Evolutionary conservation across 306 rosid species (phyloP).

Genomic region (Boehmeria nivea): DNA sequence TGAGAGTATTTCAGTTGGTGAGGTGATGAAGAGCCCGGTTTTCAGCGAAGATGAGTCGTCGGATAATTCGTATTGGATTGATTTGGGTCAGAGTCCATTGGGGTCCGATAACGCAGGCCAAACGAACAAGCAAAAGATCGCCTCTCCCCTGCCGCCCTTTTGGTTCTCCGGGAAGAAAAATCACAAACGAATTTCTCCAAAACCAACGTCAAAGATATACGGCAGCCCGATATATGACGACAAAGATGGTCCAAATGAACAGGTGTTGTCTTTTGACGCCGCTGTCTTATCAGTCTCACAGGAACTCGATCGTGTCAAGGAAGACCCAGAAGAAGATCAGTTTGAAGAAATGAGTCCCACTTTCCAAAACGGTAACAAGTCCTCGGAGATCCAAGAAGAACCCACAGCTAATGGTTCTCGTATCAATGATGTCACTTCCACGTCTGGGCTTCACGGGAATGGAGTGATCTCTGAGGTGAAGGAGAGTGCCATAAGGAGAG

Average conservation of each 20-base stretch:
- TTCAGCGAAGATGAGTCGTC: slow-evolving; percentile 97
- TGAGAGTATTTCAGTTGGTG: slow-evolving; percentile 85
- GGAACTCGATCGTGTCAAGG: slow-evolving; percentile 69
- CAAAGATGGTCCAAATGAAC: slow-evolving; percentile 48
- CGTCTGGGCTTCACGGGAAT: slow-evolving; percentile 40
- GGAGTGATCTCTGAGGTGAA: slow-evolving; percentile 51
- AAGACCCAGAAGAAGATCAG: slow-evolving; percentile 60
- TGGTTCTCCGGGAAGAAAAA: slow-evolving; percentile 66
- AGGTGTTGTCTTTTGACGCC: slow-evolving; percentile 85
- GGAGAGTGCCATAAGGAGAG: slow-evolving; percentile 93
- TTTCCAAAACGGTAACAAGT: slow-evolving; percentile 37
- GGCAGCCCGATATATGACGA: slow-evolving; percentile 81
- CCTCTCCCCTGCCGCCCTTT: slow-evolving; percentile 76
- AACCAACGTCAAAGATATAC: slow-evolving; percentile 57
- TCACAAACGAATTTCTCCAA: slow-evolving; percentile 56
- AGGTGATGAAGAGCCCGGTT: slow-evolving; percentile 93
- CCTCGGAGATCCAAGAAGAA: slow-evolving; percentile 57
- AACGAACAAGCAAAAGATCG: slow-evolving; percentile 47
- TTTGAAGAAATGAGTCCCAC: slow-evolving; percentile 30
- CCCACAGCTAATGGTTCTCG: slow-evolving; percentile 37
- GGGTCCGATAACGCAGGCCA: slow-evolving; percentile 66
- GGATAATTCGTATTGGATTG: slow-evolving; percentile 86
- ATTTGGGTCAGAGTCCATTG: slow-evolving; percentile 93
- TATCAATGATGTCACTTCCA: too few species aligned
- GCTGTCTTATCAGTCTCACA: slow-evolving; percentile 78